Base-by-base conservation (phyloP, 2,329 filamentous ascomycete genomes). In the Claviceps sorghi region DNA sequence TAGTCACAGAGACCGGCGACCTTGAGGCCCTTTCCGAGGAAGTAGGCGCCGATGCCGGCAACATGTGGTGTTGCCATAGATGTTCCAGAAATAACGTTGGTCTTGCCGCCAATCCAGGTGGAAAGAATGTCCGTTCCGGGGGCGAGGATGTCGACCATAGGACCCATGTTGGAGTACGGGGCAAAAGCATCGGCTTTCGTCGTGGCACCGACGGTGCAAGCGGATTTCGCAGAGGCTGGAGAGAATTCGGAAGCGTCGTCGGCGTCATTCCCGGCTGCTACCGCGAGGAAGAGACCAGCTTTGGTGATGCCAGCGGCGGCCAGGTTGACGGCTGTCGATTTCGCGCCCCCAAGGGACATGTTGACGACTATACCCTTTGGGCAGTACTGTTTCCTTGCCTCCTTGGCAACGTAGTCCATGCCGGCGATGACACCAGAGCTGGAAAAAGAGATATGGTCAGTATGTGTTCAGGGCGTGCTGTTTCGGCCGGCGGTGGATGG, bases 241-340 rank as follows among this genome's bases (percentile, higher is more conserved):
- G 73, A 77, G 58, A 60, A 69, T 59, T 63, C 66, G 21, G 61
- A 55, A 2, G 75, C 73, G 54, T 77, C 65, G 21, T 58, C 58
- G 55, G 64, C 65, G 30, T 69, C 64, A 61, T 79, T 79, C 40
- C 77, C 77, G 19, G 76, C 77, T 6, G 77, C 76, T n/a, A 78
- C 75, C 53, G 72, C 75, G 43, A 77, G 66, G 58, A 76, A 75
- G 54, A 78, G 62, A 40, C 74, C 75, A 2, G 64, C 61, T 19
- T 54, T 53, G 57, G 74, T 65, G 42, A 75, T 66, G 44, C 60
- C 62, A 26, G 64, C 64, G 30, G 76, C 73, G 17, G 74, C 75
- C 38, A 58, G 59, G 68, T 79, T 79, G 56, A 78, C 60, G 36
- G 73, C 61, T 0, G 64, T 46, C 5, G 72, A 74, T 57, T 59